Percentiles rank a stretch among this genome's conserved stretches.
Conservation (phyloP, 129 eudicot species). For the Solidago caesia region DNA sequence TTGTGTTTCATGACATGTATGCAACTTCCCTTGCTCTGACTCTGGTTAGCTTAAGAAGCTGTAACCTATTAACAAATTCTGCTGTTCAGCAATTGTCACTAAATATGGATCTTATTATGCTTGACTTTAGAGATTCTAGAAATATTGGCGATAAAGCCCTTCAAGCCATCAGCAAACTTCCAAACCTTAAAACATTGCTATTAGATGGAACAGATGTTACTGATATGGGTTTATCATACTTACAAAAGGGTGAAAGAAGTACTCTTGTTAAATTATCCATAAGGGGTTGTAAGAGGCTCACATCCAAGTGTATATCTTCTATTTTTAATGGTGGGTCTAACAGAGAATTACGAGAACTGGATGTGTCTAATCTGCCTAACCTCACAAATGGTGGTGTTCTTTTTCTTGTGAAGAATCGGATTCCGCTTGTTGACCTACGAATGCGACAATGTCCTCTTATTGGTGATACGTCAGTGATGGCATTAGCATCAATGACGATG, state of each 20-base stretch:
- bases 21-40: conserved; percentile 87
- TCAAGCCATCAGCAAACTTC: conserved; percentile 58
- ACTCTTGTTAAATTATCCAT: conserved; percentile 67
- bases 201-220: conserved; percentile 83
- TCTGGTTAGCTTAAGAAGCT: conserved; percentile 83
- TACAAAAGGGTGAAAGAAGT: conserved; percentile 47
- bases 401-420: conserved; percentile 59
- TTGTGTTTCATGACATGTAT: conserved; percentile 82
- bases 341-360: conserved; percentile 62
- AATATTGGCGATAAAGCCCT: conserved; percentile 88
- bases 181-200: conserved; percentile 59
- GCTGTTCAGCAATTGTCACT: conserved; percentile 57
- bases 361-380: conserved; percentile 77
- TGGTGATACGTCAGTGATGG: conserved; percentile 88
- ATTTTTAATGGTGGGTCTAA: conserved; percentile 56
- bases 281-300: conserved; percentile 88
- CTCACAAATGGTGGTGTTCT: conserved; percentile 71
- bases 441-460: conserved; percentile 88
- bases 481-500: conserved; percentile 86
- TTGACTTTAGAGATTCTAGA: conserved; percentile 85
- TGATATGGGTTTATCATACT: conserved; percentile 66
- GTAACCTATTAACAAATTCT: conserved; percentile 75
- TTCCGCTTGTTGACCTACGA: conserved; percentile 68
- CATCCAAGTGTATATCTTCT: conserved; percentile 69
- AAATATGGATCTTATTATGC: conserved; percentile 55